A percentile compares a stretch with the other conserved stretches of the same genome.
These are phyloP conservation scores for Brassica hybrid DNA, from an alignment of 441 rosid genomes.

Conservation along the genomic window DNA sequence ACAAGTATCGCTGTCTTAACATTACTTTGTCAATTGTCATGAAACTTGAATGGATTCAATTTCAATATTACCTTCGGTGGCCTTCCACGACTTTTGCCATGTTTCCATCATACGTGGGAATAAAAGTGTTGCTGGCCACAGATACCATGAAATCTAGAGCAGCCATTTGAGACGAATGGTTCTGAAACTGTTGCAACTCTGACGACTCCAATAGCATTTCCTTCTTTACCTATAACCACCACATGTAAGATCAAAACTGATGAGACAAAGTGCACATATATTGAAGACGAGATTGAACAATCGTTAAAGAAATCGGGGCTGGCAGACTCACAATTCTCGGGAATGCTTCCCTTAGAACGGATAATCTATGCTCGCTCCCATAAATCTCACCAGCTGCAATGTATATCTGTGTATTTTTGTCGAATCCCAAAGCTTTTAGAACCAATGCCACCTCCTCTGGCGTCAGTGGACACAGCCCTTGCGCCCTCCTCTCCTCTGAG, in stretches of 20 bases:
- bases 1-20: background rate
- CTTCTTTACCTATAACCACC: slow-evolving; percentile 74
- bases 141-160: slow-evolving; percentile 98
- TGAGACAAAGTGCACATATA: slow-evolving; percentile 13
- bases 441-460: slow-evolving; percentile 90
- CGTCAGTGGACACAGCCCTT: slow-evolving; percentile 94
- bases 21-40: slow-evolving; percentile 6
- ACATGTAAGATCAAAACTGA: slow-evolving; percentile 7
- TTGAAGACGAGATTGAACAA: background rate
- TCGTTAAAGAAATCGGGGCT: background rate
- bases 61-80: slow-evolving; percentile 75
- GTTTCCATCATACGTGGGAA: slow-evolving; percentile 97
- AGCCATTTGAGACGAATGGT: slow-evolving; percentile 99
- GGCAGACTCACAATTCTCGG: slow-evolving; percentile 82
- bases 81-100: slow-evolving; percentile 99
- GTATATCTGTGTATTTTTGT: slow-evolving; percentile 79
- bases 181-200: slow-evolving; percentile 85
- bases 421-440: slow-evolving; percentile 78
- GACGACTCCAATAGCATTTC: slow-evolving; percentile 81
- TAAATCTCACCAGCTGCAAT: slow-evolving; percentile 98
- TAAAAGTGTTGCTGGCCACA: slow-evolving; percentile 83
- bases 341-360: slow-evolving; percentile 77
- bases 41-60: slow-evolving; percentile 15
- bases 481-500: slow-evolving; percentile 81
- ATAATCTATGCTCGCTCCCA: slow-evolving; percentile 83